Conservation (phyloP, 2,329 filamentous ascomycete species). For the Ophiostoma ips region DNA sequence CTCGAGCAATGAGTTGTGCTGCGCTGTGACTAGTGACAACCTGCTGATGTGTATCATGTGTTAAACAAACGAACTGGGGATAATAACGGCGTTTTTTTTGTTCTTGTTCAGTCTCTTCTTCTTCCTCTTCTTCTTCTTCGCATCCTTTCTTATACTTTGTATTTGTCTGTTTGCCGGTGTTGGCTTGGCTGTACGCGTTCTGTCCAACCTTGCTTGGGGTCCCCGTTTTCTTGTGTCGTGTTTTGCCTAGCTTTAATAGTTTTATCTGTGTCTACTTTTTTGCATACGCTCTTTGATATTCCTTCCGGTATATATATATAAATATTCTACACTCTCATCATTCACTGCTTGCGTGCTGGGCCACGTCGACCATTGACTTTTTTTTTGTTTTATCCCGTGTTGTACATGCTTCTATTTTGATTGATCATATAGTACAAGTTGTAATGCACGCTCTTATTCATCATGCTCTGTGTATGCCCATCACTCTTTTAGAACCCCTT, state of each 20-base stretch:
- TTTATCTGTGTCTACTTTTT: neutral
- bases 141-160: neutral
- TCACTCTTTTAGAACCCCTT: neutral
- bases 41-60: constrained; percentile 2
- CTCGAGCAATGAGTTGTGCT: constrained; percentile 22
- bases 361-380: neutral
- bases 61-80: neutral
- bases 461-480: neutral
- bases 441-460: constrained; percentile 1
- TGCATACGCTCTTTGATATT: neutral
- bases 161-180: neutral
- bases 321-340: too few relatives aligned
- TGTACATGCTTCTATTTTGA: neutral
- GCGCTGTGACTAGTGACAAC: neutral
- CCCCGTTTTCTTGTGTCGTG: neutral
- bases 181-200: neutral
- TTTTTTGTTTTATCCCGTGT: neutral
- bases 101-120: neutral
- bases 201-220: neutral
- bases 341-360: too few relatives aligned
- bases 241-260: neutral
- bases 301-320: neutral
- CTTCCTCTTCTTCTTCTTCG: neutral
- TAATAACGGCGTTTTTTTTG: constrained; percentile 1
- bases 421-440: neutral